Evolutionary conservation across 345 rosid species (phyloP), one percentile per base, ranked within the genome.

Genomic region (Jatropha curcas): DNA sequence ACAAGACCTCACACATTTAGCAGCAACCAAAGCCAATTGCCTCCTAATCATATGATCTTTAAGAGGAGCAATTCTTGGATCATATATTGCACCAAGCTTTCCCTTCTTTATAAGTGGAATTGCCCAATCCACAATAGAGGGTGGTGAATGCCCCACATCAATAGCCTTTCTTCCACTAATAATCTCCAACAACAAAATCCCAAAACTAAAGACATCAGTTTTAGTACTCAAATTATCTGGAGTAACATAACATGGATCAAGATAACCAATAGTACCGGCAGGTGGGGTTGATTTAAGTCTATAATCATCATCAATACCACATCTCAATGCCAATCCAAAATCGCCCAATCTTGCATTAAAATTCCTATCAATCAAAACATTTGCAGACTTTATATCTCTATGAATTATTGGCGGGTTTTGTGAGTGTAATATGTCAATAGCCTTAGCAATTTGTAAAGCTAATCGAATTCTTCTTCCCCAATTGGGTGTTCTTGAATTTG

Each of bases 371-470:
- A 95, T 89, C 82, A 95, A 77, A 50, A 95, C 96, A 80, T 95
- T 95, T 4, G 99, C 99, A n/a, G 99, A 95, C 85, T 95, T 95
- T 27, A 95, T 86, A 66, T 95, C 99, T 66, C 99, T 86, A 76
- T 95, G 99, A 60, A 95, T 86, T 55, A 95, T 85, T 6, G 92
- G 96, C 0, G 99, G 94, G 70, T 72, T 80, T 41, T 90, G 93
- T 0, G 94, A 84, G 73, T 95, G 99, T 34, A 95, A 86, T 1
- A 82, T 84, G 28, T 91, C 88, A 14, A 93, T 74, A 56, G 97
- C 98, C 65, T 88, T 93, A 2, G 98, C 98, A 37, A 90, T 85
- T 77, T 95, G 97, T 68, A 91, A 77, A 67, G 98, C 97, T 63
- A 90, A 76, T 63, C 92, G 77, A 80, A 95, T 82, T 78, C 98